A percentile compares a stretch with the other conserved stretches of the same genome.
Conservation (phyloP, 768 basidiomycete genomes). For the Russula abietina region DNA sequence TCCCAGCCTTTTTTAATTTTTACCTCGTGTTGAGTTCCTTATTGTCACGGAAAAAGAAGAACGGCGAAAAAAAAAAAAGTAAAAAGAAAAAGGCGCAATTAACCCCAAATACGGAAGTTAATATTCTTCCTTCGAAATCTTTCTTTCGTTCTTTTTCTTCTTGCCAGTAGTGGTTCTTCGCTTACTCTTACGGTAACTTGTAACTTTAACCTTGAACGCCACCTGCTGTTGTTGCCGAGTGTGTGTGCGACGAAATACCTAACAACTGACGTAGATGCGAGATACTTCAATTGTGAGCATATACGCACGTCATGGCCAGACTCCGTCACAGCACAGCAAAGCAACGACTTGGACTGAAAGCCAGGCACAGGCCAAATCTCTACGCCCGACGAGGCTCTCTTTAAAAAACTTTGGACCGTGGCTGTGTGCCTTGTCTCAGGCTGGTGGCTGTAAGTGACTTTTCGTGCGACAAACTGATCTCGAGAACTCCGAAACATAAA, state of each 20-base stretch:
- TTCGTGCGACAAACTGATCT: too few species aligned
- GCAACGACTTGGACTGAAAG: not conserved
- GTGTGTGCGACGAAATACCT: too few species aligned
- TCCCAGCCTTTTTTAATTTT: too few species aligned
- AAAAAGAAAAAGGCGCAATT: not conserved
- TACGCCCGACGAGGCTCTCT: too few species aligned
- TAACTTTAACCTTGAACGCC: slow-evolving; percentile 10
- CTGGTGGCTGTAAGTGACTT: not conserved
- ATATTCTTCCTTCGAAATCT: not conserved
- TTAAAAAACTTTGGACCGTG: too few species aligned
- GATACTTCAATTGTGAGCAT: not conserved
- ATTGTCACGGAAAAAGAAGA: too few species aligned
- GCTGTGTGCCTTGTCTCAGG: not conserved
- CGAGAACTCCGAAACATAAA: not conserved
- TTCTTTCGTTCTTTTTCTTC: not conserved
- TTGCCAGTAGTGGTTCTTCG: too few species aligned
- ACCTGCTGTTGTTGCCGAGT: too few species aligned
- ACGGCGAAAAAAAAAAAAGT: too few species aligned
- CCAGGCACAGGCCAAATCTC: not conserved
- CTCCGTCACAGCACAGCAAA: not conserved
- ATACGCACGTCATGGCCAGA: not conserved
- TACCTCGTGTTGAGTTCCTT: too few species aligned
- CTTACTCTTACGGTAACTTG: not conserved
- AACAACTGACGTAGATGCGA: not conserved
- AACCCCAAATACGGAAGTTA: not conserved